These are phyloP conservation scores for Ganoderma resinaceum DNA, from an alignment of 1,284 basidiomycete genomes.

Conservation along the genomic window DNA sequence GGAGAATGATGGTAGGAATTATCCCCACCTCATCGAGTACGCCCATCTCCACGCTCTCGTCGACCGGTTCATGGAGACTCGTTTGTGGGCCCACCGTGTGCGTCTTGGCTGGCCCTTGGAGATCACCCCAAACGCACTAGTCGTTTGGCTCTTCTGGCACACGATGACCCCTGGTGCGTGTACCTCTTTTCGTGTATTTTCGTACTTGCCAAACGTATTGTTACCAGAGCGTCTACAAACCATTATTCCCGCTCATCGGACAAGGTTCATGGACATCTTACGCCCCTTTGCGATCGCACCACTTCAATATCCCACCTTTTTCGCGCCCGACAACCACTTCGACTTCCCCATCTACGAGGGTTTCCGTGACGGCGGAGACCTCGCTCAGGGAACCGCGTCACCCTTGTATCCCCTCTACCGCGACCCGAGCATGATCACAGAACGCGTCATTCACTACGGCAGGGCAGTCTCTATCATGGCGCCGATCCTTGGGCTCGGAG, in stretches of 20 bases:
- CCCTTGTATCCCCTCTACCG: constrained; percentile 62
- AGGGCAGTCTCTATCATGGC: constrained; percentile 46
- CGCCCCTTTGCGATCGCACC: constrained; percentile 60
- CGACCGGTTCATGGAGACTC: constrained; percentile 51
- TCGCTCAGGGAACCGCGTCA: constrained; percentile 42
- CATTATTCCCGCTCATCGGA: constrained; percentile 48
- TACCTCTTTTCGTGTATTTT: constrained; percentile 10
- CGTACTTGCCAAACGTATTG: constrained; percentile 4
- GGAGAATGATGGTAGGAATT: constrained; percentile 82
- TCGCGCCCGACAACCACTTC: constrained; percentile 68
- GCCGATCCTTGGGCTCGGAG: constrained; percentile 62
- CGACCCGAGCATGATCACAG: constrained; percentile 36
- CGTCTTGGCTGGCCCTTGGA: constrained; percentile 61
- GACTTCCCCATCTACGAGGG: constrained; percentile 51
- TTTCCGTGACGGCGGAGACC: constrained; percentile 28
- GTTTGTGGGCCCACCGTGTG: constrained; percentile 53
- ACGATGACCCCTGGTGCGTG: constrained; percentile 55
- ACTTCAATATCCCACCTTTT: constrained; percentile 58
- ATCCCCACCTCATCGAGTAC: constrained; percentile 58
- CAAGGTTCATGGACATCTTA: constrained; percentile 55
- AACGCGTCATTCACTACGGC: constrained; percentile 48
- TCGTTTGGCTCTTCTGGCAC: constrained; percentile 72
- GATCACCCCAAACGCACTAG: constrained; percentile 54
- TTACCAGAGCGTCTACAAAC: constrained; percentile 52
- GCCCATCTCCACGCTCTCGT: constrained; percentile 57